phyloP scores from a whole-genome alignment of 495 filamentous ascomycete species.

The Penicillium ochrochloron region DNA sequence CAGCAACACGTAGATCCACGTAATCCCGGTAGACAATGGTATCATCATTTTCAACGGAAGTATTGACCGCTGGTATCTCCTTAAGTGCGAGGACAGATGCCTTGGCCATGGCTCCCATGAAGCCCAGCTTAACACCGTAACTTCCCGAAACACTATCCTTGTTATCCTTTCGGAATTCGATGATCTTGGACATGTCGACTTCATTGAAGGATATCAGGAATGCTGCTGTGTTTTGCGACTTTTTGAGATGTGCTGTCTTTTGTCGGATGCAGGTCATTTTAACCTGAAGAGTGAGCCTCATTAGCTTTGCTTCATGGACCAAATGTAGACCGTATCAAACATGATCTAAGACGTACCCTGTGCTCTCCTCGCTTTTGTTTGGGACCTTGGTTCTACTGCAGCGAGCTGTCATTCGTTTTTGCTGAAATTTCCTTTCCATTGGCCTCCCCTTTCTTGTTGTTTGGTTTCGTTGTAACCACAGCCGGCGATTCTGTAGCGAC shows the following conservation, averaged over 20 bases:
- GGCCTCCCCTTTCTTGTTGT: neutral
- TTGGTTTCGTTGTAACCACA: neutral
- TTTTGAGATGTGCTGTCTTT: conserved; percentile 86
- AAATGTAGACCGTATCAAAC: neutral
- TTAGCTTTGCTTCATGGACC: neutral
- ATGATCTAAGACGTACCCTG: neutral
- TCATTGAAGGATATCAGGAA: conserved; percentile 94
- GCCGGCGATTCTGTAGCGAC: neutral
- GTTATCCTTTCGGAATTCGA: conserved; percentile 86
- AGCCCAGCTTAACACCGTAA: conserved; percentile 87
- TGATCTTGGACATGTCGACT: conserved; percentile 88
- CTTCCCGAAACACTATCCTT: conserved; percentile 86
- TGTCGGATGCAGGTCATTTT: conserved; percentile 98
- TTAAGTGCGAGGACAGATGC: conserved; percentile 49
- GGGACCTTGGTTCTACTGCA: neutral
- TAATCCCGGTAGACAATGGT: conserved; percentile 93
- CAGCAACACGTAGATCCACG: conserved; percentile 89
- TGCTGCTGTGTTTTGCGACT: conserved; percentile 90
- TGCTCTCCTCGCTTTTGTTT: neutral
- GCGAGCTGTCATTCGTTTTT: neutral
- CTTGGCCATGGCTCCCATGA: conserved; percentile 89
- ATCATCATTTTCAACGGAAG: conserved; percentile 88
- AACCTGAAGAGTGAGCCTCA: conserved; percentile 54
- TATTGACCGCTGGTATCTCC: conserved; percentile 84
- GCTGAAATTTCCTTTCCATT: neutral